These are phyloP conservation scores for Monilinia aucupariae DNA, from an alignment of 2,329 filamentous ascomycete species.

Conservation along the genomic window DNA sequence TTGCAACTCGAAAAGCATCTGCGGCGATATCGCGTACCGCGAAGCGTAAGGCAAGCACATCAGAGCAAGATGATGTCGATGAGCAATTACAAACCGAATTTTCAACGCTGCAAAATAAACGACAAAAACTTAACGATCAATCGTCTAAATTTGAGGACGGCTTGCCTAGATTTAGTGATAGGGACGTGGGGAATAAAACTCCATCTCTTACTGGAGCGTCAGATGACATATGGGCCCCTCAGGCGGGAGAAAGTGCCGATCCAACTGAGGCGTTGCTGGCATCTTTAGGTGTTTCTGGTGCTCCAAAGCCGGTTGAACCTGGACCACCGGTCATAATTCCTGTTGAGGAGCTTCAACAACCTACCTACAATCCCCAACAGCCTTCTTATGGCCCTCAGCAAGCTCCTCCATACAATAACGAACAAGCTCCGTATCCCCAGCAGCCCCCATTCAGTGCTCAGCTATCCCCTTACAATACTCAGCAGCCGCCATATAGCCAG, in stretches of 20 bases:
- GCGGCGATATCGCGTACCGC: constrained; percentile 13
- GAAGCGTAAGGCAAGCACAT: constrained; percentile 27
- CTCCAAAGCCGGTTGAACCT: constrained; percentile 33
- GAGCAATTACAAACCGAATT: constrained; percentile 18
- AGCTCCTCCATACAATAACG: neutral
- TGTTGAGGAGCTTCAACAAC: constrained; percentile 6
- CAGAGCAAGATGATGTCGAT: constrained; percentile 22
- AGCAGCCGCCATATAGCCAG: constrained; percentile 6
- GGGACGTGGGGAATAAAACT: constrained; percentile 19
- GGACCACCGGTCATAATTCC: constrained; percentile 18
- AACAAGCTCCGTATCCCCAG: constrained; percentile 13
- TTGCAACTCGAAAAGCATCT: constrained; percentile 2
- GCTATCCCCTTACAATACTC: constrained; percentile 32
- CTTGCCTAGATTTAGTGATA: constrained; percentile 10
- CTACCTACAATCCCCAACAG: constrained; percentile 4
- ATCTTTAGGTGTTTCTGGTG: constrained; percentile 36
- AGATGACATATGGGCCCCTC: constrained; percentile 34
- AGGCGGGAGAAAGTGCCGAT: constrained; percentile 32
- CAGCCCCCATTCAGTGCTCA: constrained; percentile 19
- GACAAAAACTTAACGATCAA: constrained; percentile 25
- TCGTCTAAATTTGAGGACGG: neutral
- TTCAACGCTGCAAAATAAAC: constrained; percentile 23
- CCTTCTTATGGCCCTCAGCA: constrained; percentile 6
- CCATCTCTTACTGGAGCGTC: constrained; percentile 25
- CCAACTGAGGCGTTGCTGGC: constrained; percentile 34